Conservation (phyloP, 1,284 basidiomycete species). For the Grifola frondosa region DNA sequence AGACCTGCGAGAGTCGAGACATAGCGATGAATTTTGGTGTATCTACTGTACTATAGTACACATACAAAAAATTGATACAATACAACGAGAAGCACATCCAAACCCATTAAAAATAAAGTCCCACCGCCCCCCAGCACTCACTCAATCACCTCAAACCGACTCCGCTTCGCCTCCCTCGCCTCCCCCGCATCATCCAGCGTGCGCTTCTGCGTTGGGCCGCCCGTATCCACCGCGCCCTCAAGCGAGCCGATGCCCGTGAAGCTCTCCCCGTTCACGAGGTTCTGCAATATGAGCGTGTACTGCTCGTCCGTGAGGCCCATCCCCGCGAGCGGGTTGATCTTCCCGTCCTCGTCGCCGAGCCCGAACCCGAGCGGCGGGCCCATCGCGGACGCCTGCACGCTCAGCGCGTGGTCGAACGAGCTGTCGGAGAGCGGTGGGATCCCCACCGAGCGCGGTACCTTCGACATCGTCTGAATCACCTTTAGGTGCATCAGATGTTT, state of each 20-base stretch:
- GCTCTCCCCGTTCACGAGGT: constrained; percentile 58
- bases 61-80: too few species aligned
- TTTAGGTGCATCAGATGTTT: constrained; percentile 95
- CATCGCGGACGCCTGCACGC: constrained; percentile 22
- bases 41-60: too few species aligned
- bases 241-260: constrained; percentile 41
- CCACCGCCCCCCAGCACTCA: constrained; percentile 29
- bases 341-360: constrained; percentile 45
- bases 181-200: constrained; percentile 46
- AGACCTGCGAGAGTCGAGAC: too few species aligned
- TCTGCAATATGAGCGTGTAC: constrained; percentile 67
- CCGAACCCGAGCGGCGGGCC: constrained; percentile 19
- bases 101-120: too few species aligned
- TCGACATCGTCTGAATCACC: constrained; percentile 80
- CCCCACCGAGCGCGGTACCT: constrained; percentile 70
- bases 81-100: too few species aligned
- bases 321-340: constrained; percentile 70
- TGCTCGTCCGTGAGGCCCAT: constrained; percentile 78
- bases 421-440: constrained; percentile 68
- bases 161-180: constrained; percentile 58
- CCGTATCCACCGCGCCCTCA: constrained; percentile 25
- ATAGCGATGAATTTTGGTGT: too few species aligned
- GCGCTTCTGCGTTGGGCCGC: constrained; percentile 37
- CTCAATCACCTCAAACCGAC: constrained; percentile 70
- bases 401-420: constrained; percentile 57